These are phyloP conservation scores for Grammothele lineata DNA, from an alignment of 768 basidiomycete species.

Conservation along the genomic window DNA sequence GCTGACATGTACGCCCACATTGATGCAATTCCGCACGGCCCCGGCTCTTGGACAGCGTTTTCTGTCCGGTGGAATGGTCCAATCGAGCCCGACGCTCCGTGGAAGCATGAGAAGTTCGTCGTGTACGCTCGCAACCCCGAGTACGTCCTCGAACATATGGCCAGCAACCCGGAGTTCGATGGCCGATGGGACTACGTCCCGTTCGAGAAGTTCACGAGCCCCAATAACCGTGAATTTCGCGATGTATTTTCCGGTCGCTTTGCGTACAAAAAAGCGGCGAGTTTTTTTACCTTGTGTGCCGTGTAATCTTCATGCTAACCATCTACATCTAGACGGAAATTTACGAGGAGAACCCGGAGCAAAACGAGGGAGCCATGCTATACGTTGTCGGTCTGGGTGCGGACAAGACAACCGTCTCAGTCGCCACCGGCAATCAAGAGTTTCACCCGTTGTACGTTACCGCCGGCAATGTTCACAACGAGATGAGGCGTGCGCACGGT, in stretches of 20 bases:
- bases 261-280: constrained; percentile 30
- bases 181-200: constrained; percentile 20
- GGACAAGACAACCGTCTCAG: constrained; percentile 26
- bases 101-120: constrained; percentile 26
- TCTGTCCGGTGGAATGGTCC: constrained; percentile 23
- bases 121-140: constrained; percentile 21
- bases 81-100: constrained; percentile 15
- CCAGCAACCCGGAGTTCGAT: constrained; percentile 20
- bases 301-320: neutral
- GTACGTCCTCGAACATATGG: constrained; percentile 14
- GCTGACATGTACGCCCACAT: constrained; percentile 31
- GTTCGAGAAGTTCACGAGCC: constrained; percentile 9
- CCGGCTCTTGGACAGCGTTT: constrained; percentile 35
- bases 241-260: constrained; percentile 27
- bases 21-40: constrained; percentile 31
- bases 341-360: constrained; percentile 4
- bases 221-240: constrained; percentile 6
- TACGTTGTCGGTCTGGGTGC: constrained; percentile 22
- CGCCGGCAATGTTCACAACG: constrained; percentile 20
- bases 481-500: constrained; percentile 18
- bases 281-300: neutral
- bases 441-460: constrained; percentile 27
- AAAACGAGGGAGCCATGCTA: constrained; percentile 16
- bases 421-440: constrained; percentile 21
- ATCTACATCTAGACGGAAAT: neutral